phyloP scores from a whole-genome alignment of 768 basidiomycete genomes.

The Cyathus striatus region DNA sequence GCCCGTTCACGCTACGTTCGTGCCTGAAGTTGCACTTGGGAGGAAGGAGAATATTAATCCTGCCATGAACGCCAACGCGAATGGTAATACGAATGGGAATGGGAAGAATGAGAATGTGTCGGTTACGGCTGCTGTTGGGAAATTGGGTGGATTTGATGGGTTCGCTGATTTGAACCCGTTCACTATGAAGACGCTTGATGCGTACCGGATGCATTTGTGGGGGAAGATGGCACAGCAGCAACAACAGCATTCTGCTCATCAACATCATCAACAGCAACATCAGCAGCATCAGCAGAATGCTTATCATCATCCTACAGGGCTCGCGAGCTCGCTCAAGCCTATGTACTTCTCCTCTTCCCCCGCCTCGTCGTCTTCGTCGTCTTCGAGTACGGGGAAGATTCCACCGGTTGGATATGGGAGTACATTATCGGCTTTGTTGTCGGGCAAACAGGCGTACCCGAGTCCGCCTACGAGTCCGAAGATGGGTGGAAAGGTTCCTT shows the following conservation, averaged over 20 bases:
- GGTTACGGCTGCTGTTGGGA: slow-evolving; percentile 6
- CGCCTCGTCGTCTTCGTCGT: slow-evolving; percentile 11
- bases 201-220: slow-evolving; percentile 92
- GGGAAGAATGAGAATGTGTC: too few relatives aligned
- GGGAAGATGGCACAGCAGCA: slow-evolving; percentile 82
- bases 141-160: slow-evolving; percentile 52
- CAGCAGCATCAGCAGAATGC: slow-evolving; percentile 26
- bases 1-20: slow-evolving; percentile 78
- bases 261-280: slow-evolving; percentile 32
- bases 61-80: slow-evolving; percentile 39
- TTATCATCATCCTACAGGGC: background rate
- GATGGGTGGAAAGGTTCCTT: background rate
- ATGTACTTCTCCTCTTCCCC: background rate
- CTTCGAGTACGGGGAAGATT: too few relatives aligned
- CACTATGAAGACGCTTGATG: slow-evolving; percentile 83
- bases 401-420: too few relatives aligned
- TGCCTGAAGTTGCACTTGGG: slow-evolving; percentile 54
- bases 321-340: background rate
- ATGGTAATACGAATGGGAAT: slow-evolving; percentile 9
- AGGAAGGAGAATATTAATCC: slow-evolving; percentile 80
- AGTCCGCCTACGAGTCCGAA: background rate
- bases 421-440: background rate
- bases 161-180: slow-evolving; percentile 81
- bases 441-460: background rate
- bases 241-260: slow-evolving; percentile 48